Evolutionary conservation across 1,284 basidiomycete species (phyloP), one percentile per base, ranked within the genome.

Genomic region (Rhodotorula glutinis): DNA sequence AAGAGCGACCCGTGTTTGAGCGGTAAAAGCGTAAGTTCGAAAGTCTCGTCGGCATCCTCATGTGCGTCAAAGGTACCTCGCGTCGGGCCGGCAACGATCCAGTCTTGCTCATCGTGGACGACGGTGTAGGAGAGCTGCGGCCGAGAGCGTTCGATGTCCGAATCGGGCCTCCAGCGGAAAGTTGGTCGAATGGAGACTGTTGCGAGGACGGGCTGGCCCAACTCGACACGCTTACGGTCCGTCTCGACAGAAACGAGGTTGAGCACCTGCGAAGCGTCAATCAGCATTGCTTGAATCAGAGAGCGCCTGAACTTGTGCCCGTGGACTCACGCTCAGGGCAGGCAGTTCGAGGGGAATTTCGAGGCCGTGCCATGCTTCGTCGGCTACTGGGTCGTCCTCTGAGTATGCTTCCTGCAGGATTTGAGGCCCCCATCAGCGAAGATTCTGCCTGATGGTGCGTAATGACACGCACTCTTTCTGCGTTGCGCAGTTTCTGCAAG

Each of bases 261-360:
- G 46, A 71, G 66, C 43, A 74, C 68, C 71, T 72, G 58, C 49
- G n/a, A n/a, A n/a, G n/a, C n/a, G n/a, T n/a, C n/a, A n/a, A n/a
- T n/a, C n/a, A n/a, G n/a, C n/a, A n/a, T n/a, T n/a, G n/a, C n/a
- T n/a, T n/a, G n/a, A n/a, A n/a, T n/a, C n/a, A n/a, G n/a, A n/a
- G n/a, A n/a, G n/a, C n/a, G n/a, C n/a, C n/a, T n/a, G n/a, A n/a
- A n/a, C n/a, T n/a, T n/a, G n/a, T n/a, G n/a, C n/a, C n/a, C n/a
- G n/a, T n/a, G 9, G 17, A 80, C 86, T 79, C 66, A 89, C 90
- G 75, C 87, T 85, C 82, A 91, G 87, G 62, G 83, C 83, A 2
- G 91, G 90, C 53, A 92, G 82, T 75, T 92, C 91, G 4, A 92
- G 87, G 19, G 90, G 90, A 54, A 92, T 89, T 57, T 81, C 82